Evolutionary conservation across 306 rosid species (phyloP), one percentile per base, ranked within the genome.

Genomic region (Parietaria judaica): DNA sequence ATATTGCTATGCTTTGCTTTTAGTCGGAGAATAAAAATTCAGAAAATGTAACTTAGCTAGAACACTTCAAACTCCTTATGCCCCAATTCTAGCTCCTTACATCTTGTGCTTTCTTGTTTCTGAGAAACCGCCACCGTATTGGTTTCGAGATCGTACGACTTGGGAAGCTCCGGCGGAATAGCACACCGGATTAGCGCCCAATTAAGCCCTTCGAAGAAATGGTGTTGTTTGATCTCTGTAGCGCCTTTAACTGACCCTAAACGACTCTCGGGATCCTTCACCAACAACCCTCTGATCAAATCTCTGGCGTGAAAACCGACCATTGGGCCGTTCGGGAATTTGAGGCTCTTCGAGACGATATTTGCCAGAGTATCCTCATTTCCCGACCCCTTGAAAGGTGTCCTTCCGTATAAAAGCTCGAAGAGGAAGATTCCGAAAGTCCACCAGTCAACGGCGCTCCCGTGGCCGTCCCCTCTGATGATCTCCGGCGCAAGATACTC

Each of bases 401-500:
- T 92, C 77, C 73, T 92, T 14, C 99, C 99, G 51, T 92, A 92
- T 15, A 92, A 74, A 63, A 92, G 84, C 83, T 92, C 99, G 16
- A 88, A 92, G 67, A 92, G 65, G 63, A 92, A 78, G 65, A 92
- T 84, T 60, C 99, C 99, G n/a, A 80, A 84, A 15, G 96, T 86
- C 99, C 99, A 88, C 99, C 99, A 88, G 76, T 88, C 96, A 36
- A 88, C 99, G 2, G 96, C 83, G 60, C 79, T 92, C 46, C 99
- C 99, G 48, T 92, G 99, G 60, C 95, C 85, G 56, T 88, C 86
- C 0, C 94, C 85, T 61, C 84, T 88, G 74, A 92, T 75, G 65
- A 92, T 88, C 85, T 94, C 99, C 0, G 99, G 97, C 60, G 99
- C 90, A 14, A 94, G 97, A 83, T 94, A 94, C 64, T 94, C 97